These are phyloP conservation scores for Capsella rubella DNA, from an alignment of 441 rosid genomes.

Conservation along the genomic window DNA sequence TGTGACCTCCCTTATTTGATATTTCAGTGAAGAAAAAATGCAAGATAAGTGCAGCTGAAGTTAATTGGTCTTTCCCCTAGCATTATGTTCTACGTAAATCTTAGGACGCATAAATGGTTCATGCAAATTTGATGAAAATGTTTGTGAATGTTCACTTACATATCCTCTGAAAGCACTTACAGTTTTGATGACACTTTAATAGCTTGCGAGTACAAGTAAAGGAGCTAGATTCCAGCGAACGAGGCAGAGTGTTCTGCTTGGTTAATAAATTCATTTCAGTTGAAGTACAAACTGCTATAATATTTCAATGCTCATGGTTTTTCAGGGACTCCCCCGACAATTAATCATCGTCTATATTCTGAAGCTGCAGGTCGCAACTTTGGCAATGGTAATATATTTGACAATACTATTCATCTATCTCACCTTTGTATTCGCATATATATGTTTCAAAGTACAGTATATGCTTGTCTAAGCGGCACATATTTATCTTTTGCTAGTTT, in stretches of 20 bases:
- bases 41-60: constrained; percentile 73
- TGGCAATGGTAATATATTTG: constrained; percentile 54
- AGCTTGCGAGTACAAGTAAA: no score
- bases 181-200: not conserved
- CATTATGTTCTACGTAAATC: constrained; percentile 63
- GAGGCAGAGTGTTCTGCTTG: constrained; percentile 36
- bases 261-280: constrained; percentile 68
- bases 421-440: no score
- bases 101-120: constrained; percentile 75
- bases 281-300: constrained; percentile 71
- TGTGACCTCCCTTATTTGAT: constrained; percentile 33
- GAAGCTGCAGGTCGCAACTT: no score
- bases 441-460: constrained; percentile 57
- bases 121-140: not conserved
- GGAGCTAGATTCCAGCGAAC: no score
- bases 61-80: constrained; percentile 59
- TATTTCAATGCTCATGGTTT: constrained; percentile 53
- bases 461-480: constrained; percentile 67
- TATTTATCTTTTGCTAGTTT: constrained; percentile 62
- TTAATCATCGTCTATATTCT: no score
- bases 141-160: not conserved
- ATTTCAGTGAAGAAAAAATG: constrained; percentile 80
- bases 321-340: constrained; percentile 31
- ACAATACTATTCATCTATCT: constrained; percentile 67
- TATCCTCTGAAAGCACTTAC: not conserved